Conservation (phyloP, 2,329 filamentous ascomycete genomes). For the Pyricularia sp. region DNA sequence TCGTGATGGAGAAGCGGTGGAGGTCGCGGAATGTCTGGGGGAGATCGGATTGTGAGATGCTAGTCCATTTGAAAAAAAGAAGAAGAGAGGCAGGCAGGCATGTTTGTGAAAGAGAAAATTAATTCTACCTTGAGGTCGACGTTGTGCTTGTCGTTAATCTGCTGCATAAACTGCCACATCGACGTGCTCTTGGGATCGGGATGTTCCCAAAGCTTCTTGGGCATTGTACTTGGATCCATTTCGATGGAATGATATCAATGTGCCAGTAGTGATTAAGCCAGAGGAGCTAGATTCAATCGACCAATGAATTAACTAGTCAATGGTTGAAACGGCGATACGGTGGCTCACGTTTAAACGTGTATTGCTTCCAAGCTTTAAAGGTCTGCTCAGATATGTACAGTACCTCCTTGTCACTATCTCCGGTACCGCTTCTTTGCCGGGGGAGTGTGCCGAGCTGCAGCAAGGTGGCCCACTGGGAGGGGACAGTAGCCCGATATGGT, state of each 20-base stretch:
- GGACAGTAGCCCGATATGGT: neutral
- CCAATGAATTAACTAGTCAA: neutral
- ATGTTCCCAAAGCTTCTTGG: conserved; percentile 57
- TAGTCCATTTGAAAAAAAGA: neutral
- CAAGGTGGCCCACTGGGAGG: too few relatives aligned
- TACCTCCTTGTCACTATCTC: neutral
- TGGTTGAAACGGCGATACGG: neutral
- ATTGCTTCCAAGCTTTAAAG: neutral
- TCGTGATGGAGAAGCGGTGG: conserved; percentile 53
- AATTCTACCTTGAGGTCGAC: conserved; percentile 41
- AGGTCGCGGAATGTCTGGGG: conserved; percentile 53
- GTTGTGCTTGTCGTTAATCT: conserved; percentile 43
- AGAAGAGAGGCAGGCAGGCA: neutral
- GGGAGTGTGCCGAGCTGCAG: neutral
- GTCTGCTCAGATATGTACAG: neutral
- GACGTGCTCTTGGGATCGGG: conserved; percentile 45
- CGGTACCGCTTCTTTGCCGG: neutral
- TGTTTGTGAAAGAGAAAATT: conserved; percentile 3
- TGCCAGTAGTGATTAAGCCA: too few relatives aligned
- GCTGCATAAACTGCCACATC: conserved; percentile 56
- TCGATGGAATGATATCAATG: neutral
- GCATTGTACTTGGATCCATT: conserved; percentile 16
- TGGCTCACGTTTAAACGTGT: neutral
- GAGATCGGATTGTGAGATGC: neutral
- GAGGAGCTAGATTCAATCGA: too few relatives aligned